Conservation (phyloP, 108 stramenopile genomes). For the Nitzschia sp. region DNA sequence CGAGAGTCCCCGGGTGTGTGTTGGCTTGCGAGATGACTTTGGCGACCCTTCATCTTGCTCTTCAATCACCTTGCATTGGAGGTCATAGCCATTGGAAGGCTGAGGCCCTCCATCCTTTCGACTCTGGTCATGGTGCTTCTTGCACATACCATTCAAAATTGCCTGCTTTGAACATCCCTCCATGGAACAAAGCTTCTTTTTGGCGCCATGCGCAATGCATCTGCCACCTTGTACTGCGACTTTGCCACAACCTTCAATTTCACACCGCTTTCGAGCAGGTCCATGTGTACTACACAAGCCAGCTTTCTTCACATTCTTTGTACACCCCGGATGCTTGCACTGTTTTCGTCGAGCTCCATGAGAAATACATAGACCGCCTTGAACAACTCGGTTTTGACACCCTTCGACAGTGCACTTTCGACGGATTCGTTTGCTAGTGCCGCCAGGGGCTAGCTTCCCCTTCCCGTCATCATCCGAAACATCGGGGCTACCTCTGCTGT, state of each 20-base stretch:
- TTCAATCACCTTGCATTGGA: slow-evolving; percentile 3
- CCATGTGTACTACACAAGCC: slow-evolving; percentile 86
- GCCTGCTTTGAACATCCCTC: slow-evolving; percentile 79
- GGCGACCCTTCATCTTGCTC: not conserved
- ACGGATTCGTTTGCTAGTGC: slow-evolving; percentile 68
- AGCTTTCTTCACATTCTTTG: slow-evolving; percentile 84
- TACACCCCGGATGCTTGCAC: slow-evolving; percentile 80
- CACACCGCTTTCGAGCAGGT: slow-evolving; percentile 80
- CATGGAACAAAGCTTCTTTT: slow-evolving; percentile 76
- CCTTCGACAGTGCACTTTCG: slow-evolving; percentile 74
- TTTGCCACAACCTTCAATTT: slow-evolving; percentile 64
- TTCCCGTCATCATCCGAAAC: slow-evolving; percentile 2
- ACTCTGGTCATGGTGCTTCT: slow-evolving; percentile 77
- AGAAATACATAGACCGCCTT: slow-evolving; percentile 82
- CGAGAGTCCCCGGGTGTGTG: slow-evolving; percentile 60
- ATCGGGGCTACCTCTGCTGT: not conserved
- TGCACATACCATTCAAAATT: slow-evolving; percentile 86
- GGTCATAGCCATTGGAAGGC: not conserved
- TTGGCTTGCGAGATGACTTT: slow-evolving; percentile 24
- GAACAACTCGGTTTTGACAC: slow-evolving; percentile 84
- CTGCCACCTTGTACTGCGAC: slow-evolving; percentile 85
- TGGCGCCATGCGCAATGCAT: slow-evolving; percentile 88
- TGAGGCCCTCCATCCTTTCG: not conserved
- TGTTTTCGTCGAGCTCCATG: slow-evolving; percentile 85
- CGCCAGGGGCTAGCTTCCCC: slow-evolving; percentile 44